Evolutionary conservation across 1,284 basidiomycete species (phyloP).

Genomic region (Apiotrichum veenhuisii): DNA sequence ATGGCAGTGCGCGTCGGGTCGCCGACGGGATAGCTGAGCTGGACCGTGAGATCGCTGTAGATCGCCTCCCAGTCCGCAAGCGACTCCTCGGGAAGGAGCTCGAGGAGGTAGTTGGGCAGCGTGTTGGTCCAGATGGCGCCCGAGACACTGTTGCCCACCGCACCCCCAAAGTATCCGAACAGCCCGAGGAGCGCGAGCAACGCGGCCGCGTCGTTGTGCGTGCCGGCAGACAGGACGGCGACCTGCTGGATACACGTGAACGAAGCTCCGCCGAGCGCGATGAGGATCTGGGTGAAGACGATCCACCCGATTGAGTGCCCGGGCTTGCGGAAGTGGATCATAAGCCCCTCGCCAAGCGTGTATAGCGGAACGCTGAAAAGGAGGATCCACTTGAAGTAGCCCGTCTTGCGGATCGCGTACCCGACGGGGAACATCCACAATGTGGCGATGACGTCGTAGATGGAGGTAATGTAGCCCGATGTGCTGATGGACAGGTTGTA

Average conservation of each 20-base stretch:
- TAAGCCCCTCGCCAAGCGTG: conserved; percentile 47
- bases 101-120: conserved; percentile 35
- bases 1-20: conserved; percentile 32
- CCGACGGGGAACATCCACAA: conserved; percentile 43
- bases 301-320: conserved; percentile 26
- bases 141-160: conserved; percentile 25
- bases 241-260: conserved; percentile 49
- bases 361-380: conserved; percentile 40
- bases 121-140: conserved; percentile 52
- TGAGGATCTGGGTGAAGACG: conserved; percentile 46
- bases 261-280: conserved; percentile 48
- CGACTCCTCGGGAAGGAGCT: conserved; percentile 36
- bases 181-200: conserved; percentile 46
- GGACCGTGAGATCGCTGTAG: conserved; percentile 32
- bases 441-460: conserved; percentile 47
- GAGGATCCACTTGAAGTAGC: conserved; percentile 46
- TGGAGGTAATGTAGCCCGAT: conserved; percentile 45
- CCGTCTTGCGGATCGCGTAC: conserved; percentile 40
- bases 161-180: conserved; percentile 44
- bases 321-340: conserved; percentile 48
- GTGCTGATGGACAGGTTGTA: conserved; percentile 42
- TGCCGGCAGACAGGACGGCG: conserved; percentile 44
- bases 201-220: conserved; percentile 49
- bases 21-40: conserved; percentile 34
- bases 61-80: conserved; percentile 33